phyloP scores from a whole-genome alignment of 495 filamentous ascomycete genomes.

The Lasiosphaeria ovina region DNA sequence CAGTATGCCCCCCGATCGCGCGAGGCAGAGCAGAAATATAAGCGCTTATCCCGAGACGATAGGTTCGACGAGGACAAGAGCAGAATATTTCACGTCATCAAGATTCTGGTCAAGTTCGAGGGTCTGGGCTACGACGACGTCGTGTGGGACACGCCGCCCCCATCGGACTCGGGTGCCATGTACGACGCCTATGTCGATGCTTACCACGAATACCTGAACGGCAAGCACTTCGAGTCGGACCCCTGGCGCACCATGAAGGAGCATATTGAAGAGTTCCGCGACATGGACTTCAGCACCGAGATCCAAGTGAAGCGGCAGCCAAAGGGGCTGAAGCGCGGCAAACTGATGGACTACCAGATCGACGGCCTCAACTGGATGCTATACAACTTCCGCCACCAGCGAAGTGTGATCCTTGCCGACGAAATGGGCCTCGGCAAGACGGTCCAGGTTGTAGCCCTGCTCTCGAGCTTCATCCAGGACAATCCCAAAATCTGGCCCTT shows the following conservation, averaged over 20 bases:
- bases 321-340: slow-evolving; percentile 65
- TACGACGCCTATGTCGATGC: slow-evolving; percentile 82
- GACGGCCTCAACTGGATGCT: slow-evolving; percentile 97
- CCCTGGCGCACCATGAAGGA: slow-evolving; percentile 55
- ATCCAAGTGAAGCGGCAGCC: slow-evolving; percentile 74
- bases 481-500: slow-evolving; percentile 84
- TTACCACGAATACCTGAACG: slow-evolving; percentile 79
- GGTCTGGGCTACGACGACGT: slow-evolving; percentile 92
- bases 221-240: slow-evolving; percentile 61
- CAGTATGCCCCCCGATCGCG: slow-evolving; percentile 35
- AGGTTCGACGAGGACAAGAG: slow-evolving; percentile 65
- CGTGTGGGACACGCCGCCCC: slow-evolving; percentile 84
- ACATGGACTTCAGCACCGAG: slow-evolving; percentile 60
- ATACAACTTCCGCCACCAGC: slow-evolving; percentile 75
- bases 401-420: slow-evolving; percentile 93
- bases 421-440: slow-evolving; percentile 99
- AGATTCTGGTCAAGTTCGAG: slow-evolving; percentile 84
- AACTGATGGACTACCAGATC: slow-evolving; percentile 90
- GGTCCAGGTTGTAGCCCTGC: slow-evolving; percentile 83
- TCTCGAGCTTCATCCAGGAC: slow-evolving; percentile 74
- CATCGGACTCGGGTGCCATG: slow-evolving; percentile 58
- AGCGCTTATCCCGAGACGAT: slow-evolving; percentile 25
- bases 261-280: slow-evolving; percentile 60
- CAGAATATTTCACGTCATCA: slow-evolving; percentile 63
- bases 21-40: slow-evolving; percentile 48